Conservation (phyloP, 257 asterid genomes). For the Jacaranda copaia region DNA sequence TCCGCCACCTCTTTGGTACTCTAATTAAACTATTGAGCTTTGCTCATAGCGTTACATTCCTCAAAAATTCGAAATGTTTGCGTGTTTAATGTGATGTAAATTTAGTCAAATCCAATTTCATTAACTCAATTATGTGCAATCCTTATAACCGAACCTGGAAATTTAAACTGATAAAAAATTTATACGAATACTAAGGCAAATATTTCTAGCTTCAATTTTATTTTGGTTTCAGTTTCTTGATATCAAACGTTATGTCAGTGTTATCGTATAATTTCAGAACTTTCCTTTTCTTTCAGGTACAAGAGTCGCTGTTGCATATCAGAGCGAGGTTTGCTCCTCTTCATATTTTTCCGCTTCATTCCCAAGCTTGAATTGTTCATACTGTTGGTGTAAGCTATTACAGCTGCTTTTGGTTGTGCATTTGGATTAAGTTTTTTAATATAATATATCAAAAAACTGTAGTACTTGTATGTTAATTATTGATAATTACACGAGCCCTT, state of each 20-base stretch:
- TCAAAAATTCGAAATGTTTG: constrained; percentile 3
- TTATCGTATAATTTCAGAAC: background rate
- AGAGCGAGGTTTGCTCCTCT: constrained; percentile 75
- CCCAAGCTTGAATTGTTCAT: constrained; percentile 20
- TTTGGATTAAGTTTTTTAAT: background rate
- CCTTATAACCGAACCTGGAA: background rate
- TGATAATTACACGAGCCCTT: background rate
- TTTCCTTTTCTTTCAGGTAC: constrained; percentile 63
- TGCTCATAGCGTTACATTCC: constrained; percentile 5
- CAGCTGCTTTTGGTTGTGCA: background rate
- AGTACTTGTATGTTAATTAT: background rate
- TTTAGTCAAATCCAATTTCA: constrained; percentile 1
- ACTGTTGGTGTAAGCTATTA: background rate
- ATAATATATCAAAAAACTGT: background rate
- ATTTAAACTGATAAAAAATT: constrained; percentile 20
- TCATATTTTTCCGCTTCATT: background rate
- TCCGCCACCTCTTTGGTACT: constrained; percentile 95
- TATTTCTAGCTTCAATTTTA: background rate
- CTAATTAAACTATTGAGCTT: background rate
- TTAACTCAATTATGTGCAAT: background rate
- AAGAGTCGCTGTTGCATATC: constrained; percentile 85
- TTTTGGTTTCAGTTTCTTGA: background rate
- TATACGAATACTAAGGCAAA: background rate
- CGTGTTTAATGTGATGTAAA: background rate
- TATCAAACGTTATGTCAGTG: background rate